These are phyloP conservation scores for Aspergillus sp. DNA, from an alignment of 2,329 filamentous ascomycete species.

Conservation along the genomic window DNA sequence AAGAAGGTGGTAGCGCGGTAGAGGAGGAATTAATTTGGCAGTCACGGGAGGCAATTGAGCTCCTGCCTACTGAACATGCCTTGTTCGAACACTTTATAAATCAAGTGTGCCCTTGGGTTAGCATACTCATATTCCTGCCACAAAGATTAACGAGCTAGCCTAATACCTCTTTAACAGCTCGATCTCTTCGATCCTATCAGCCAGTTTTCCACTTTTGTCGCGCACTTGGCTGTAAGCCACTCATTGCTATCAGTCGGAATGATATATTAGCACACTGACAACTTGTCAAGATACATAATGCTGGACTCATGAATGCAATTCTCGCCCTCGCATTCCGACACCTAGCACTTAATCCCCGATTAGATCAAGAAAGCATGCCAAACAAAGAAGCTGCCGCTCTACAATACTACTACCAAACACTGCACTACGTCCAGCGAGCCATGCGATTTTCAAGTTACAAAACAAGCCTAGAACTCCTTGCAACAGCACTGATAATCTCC, in stretches of 20 bases:
- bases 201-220: slow-evolving; percentile 43
- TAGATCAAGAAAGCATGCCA: not conserved
- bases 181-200: slow-evolving; percentile 48
- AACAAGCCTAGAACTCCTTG: slow-evolving; percentile 59
- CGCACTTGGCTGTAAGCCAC: slow-evolving; percentile 42
- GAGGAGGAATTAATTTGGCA: slow-evolving; percentile 12
- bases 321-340: slow-evolving; percentile 3
- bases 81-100: slow-evolving; percentile 20
- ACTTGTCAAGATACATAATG: not conserved
- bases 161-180: slow-evolving; percentile 21
- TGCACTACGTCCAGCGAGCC: slow-evolving; percentile 62
- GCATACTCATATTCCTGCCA: not conserved
- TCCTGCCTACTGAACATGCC: slow-evolving; percentile 11
- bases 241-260: too few species aligned
- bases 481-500: slow-evolving; percentile 61
- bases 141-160: not conserved
- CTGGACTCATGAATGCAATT: slow-evolving; percentile 18
- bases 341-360: not conserved
- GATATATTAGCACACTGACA: too few species aligned
- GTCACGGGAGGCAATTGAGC: slow-evolving; percentile 11
- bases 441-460: slow-evolving; percentile 61
- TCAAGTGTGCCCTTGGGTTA: slow-evolving; percentile 34
- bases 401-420: slow-evolving; percentile 64
- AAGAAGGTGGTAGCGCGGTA: not conserved
- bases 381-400: slow-evolving; percentile 42